Evolutionary conservation across 768 basidiomycete species (phyloP), one percentile per base, ranked within the genome.

Genomic region (Tylopilus balloui): DNA sequence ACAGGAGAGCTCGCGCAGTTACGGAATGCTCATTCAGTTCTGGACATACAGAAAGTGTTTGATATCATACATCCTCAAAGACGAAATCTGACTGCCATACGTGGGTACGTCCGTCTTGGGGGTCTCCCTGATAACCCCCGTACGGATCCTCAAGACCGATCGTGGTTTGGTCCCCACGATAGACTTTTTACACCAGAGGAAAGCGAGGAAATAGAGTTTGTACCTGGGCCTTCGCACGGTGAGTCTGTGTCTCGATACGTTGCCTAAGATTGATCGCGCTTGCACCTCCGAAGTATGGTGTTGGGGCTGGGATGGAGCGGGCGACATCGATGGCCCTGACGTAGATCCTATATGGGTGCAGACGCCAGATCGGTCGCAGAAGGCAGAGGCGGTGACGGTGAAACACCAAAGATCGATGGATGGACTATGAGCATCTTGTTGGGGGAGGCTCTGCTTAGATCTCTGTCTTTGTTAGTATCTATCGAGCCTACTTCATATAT

Each of bases 291-390:
- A 61, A 96, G 95, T 98, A 12, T 97, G 95, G 95, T 98, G 95
- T 65, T 97, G 95, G 95, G 95, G 95, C 17, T 99, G 95, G 95
- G 95, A 99, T 61, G 95, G 95, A 13, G 95, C 95, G 3, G 95
- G 95, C 17, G 95, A 99, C 63, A 78, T 99, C 20, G 95, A 97
- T 55, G 95, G 94, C 36, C 95, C 95, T 0, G 94, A 98, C 61
- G 91, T 99, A 6, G 95, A 98, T 59, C 95, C 95, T 6, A 88
- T 99, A 46, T 99, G 95, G 95, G 95, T 97, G 67, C 63, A 67
- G 28, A 86, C 87, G 83, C 72, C 87, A 4, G 79, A 86, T 54
- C 82, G 74, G 62, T 78, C 84, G 11, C 83, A 70, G 41, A 65
- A 62, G 3, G 17, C 71, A 0, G 81, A 83, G 38, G 72, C 88